Base-by-base conservation (phyloP, 2,329 filamentous ascomycete species). In the Chaetomium strumarium region DNA sequence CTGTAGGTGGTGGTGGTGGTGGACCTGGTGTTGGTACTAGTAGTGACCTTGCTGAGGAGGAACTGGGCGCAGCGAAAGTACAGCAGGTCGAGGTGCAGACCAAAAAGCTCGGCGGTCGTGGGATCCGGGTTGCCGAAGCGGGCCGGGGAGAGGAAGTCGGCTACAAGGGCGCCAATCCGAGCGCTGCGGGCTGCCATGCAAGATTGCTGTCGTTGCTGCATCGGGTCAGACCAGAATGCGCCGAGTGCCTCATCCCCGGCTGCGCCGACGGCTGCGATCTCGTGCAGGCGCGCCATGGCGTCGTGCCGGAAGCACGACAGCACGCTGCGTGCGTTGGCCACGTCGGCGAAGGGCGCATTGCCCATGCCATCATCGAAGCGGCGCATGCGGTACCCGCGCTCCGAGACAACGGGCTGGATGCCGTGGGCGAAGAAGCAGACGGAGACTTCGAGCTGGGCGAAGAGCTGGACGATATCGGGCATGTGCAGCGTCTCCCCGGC, bases 401-500 rank as follows among this genome's bases (percentile, higher is more conserved):
- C 49, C 12, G 61, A 59, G 11, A 65, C 34, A 36, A 60, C 56
- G 14, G 62, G 62, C n/a, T 57, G 56, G 51, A 64, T 52, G 30
- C 54, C 56, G n/a, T 46, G 53, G 16, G 60, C 53, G 46, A 62
- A 63, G 52, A 64, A 58, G 51, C 59, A 60, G 10, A 62, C 57
- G 3, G 55, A 56, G 8, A 56, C 46, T 46, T 65, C 62, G 24
- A 63, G 55, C 1, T 58, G 60, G 38, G 56, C 56, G 39, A 64
- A 65, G 29, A 63, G 56, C 17, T 55, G 57, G 53, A 64, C 58
- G 40, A 64, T 59, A 31, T 63, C 59, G 8, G 55, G 41, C 57
- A 64, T 62, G 29, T 55, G 49, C 20, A 59, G 57, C 7, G 33
- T 44, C 45, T 55, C 43, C 9, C 36, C 30, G 2, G 20, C 30